phyloP scores from a whole-genome alignment of 208 protist genomes.

The Leishmania tarentolae region DNA sequence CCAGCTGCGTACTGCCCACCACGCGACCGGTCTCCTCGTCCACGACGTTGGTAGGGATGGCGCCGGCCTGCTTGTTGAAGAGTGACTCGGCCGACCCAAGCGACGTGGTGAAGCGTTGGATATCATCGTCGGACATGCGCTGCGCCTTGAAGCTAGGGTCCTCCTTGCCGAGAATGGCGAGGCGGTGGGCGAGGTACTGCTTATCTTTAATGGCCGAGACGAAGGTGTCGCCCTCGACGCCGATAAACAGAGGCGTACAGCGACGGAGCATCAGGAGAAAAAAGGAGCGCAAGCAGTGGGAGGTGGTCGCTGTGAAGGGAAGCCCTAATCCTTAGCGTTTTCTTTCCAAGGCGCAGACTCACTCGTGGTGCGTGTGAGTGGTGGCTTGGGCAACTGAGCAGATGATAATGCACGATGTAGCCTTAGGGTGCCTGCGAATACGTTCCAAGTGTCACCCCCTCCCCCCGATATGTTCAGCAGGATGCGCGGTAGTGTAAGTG shows the following conservation, averaged over 20 bases:
- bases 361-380: not conserved
- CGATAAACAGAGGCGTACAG: constrained; percentile 59
- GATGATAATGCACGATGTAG: not conserved
- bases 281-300: not conserved
- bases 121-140: constrained; percentile 69
- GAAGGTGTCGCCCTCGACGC: constrained; percentile 68
- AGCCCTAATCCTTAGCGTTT: not conserved
- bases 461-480: not conserved
- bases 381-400: not conserved
- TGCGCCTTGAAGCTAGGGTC: constrained; percentile 45
- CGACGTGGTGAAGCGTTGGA: constrained; percentile 88
- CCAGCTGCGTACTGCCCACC: constrained; percentile 82
- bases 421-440: not conserved
- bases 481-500: not conserved
- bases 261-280: constrained; percentile 63
- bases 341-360: not conserved
- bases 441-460: not conserved
- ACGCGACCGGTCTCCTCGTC: constrained; percentile 83
- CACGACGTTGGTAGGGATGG: constrained; percentile 82
- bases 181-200: constrained; percentile 82
- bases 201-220: constrained; percentile 80
- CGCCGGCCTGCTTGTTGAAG: constrained; percentile 85
- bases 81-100: constrained; percentile 74
- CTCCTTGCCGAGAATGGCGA: constrained; percentile 73
- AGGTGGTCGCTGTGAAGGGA: not conserved